Evolutionary conservation across 176 grass and related monocot species (phyloP).

Genomic region (bread wheat (Triticum aestivum)): DNA sequence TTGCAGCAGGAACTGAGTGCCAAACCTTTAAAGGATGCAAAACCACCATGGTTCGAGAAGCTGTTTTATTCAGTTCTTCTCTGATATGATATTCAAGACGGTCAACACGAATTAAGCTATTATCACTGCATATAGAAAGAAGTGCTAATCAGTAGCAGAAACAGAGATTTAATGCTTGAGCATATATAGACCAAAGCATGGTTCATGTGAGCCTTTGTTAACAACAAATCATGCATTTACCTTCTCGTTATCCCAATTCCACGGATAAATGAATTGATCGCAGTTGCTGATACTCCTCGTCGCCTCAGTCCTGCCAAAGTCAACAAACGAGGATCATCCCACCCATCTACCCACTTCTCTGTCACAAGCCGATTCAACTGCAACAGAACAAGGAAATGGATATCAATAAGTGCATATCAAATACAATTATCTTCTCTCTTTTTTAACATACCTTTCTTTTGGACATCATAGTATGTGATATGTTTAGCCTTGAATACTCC

Average conservation of each 20-base stretch:
- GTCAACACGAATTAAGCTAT: constrained; percentile 87
- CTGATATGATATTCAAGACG: constrained; percentile 94
- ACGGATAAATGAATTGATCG: constrained; percentile 92
- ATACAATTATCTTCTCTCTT: constrained; percentile 2
- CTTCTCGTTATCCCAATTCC: constrained; percentile 99
- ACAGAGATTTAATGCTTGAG: not conserved
- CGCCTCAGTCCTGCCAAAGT: constrained; percentile 83
- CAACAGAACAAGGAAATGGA: constrained; percentile 6
- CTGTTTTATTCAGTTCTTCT: constrained; percentile 94
- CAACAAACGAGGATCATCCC: constrained; percentile 97
- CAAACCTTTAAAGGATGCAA: constrained; percentile 91
- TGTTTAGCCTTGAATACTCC: constrained; percentile 96
- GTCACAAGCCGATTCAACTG: constrained; percentile 93
- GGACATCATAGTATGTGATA: constrained; percentile 97
- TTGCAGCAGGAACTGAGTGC: constrained; percentile 15
- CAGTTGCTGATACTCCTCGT: constrained; percentile 82
- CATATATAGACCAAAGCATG: not conserved
- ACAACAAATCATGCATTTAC: constrained; percentile 33
- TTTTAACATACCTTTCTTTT: constrained; percentile 77
- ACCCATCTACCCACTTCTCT: constrained; percentile 96
- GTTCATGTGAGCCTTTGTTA: not conserved
- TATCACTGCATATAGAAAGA: constrained; percentile 73
- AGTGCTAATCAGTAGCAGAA: constrained; percentile 25
- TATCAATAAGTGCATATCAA: not conserved
- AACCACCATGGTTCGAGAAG: constrained; percentile 78